Evolutionary conservation across 306 rosid species (phyloP).

Genomic region (Trifolium fragiferum): DNA sequence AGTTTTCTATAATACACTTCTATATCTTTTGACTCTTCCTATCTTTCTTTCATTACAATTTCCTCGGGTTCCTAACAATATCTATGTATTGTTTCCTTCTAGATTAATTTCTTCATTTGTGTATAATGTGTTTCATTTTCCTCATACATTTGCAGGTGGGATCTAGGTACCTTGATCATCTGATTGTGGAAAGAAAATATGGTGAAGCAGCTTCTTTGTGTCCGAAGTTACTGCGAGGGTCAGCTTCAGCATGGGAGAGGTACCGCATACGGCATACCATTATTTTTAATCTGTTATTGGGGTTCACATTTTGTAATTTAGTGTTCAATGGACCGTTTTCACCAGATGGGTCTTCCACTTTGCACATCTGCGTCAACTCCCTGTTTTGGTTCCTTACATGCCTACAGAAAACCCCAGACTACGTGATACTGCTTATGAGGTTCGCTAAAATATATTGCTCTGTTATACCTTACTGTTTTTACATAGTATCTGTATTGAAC

Average conservation of each 20-base stretch:
- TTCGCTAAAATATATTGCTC: slow-evolving; percentile 48
- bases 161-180: slow-evolving; percentile 92
- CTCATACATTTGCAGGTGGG: slow-evolving; percentile 75
- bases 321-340: slow-evolving; percentile 40
- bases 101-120: slow-evolving; percentile 26
- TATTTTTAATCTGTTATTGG: slow-evolving; percentile 22
- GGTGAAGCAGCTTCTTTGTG: slow-evolving; percentile 93
- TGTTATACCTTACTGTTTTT: slow-evolving; percentile 4
- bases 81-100: slow-evolving; percentile 5
- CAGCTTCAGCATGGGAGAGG: slow-evolving; percentile 99
- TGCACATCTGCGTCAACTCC: slow-evolving; percentile 98
- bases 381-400: slow-evolving; percentile 87
- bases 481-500: slow-evolving; percentile 13
- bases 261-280: slow-evolving; percentile 46
- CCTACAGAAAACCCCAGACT: slow-evolving; percentile 87
- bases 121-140: slow-evolving; percentile 20
- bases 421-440: slow-evolving; percentile 97
- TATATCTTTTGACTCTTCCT: background rate
- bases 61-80: slow-evolving; percentile 1
- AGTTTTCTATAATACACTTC: slow-evolving; percentile 5
- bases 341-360: slow-evolving; percentile 98
- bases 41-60: background rate
- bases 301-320: slow-evolving; percentile 42
- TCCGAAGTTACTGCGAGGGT: slow-evolving; percentile 87
- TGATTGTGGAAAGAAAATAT: slow-evolving; percentile 96